Percentiles rank a stretch among this genome's conserved stretches.
Conservation (phyloP, 2,329 filamentous ascomycete species). For the Fusarium chaquense region DNA sequence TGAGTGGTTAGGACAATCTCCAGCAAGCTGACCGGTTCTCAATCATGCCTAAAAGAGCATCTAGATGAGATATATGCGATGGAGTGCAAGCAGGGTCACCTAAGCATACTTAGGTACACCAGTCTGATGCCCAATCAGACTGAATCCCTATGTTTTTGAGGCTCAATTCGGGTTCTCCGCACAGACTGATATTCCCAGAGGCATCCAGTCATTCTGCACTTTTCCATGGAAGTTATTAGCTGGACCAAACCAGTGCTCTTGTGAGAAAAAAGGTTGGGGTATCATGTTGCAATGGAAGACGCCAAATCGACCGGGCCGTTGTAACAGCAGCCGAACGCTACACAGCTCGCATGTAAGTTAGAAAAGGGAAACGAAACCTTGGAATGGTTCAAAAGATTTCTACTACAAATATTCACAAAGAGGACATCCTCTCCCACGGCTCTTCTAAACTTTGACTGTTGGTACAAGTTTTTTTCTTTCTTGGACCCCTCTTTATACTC, state of each 20-base stretch:
- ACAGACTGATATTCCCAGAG: not conserved
- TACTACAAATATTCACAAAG: constrained; percentile 62
- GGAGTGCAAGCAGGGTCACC: not conserved
- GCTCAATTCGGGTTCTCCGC: constrained; percentile 3
- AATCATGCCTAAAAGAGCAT: not conserved
- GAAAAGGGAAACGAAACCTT: constrained; percentile 23
- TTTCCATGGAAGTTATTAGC: not conserved
- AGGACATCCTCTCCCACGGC: constrained; percentile 52
- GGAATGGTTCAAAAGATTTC: constrained; percentile 54
- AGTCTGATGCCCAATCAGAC: not conserved
- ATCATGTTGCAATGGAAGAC: not conserved
- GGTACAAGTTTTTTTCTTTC: constrained; percentile 56
- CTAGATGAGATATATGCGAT: constrained; percentile 1
- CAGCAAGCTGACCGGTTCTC: constrained; percentile 25
- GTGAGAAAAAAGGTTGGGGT: not conserved
- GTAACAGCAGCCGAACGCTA: not conserved
- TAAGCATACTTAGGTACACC: not conserved
- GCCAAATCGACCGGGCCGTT: not conserved
- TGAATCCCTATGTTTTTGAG: not conserved
- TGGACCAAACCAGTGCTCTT: not conserved
- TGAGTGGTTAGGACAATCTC: constrained; percentile 19
- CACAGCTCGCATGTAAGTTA: constrained; percentile 9
- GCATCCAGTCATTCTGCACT: not conserved
- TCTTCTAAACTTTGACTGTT: constrained; percentile 58
- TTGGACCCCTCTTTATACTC: constrained; percentile 75